A percentile compares a stretch with the other conserved stretches of the same genome.
Conservation (phyloP, 306 rosid genomes). For the Elaeagnus macrophylla region DNA sequence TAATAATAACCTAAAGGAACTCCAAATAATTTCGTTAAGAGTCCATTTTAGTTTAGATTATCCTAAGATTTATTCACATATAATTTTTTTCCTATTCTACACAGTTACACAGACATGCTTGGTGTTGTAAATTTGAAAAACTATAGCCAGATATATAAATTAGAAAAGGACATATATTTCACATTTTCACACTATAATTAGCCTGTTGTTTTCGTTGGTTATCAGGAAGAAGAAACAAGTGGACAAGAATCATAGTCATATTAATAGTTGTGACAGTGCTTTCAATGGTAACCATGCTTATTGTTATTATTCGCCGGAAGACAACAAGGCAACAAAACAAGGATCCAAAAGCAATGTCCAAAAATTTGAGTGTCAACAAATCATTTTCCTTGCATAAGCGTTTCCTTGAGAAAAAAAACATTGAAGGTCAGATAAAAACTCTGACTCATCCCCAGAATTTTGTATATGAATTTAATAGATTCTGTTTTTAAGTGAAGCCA, state of each 20-base stretch:
- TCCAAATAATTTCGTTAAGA: too few relatives aligned
- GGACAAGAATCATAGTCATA: conserved; percentile 30
- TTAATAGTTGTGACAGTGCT: conserved; percentile 36
- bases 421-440: conserved; percentile 39
- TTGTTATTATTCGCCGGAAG: conserved; percentile 33
- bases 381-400: conserved; percentile 29
- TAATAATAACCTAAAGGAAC: too few relatives aligned
- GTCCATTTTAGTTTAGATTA: too few relatives aligned
- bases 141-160: not conserved
- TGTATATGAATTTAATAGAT: not conserved
- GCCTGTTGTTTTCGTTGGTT: conserved; percentile 18
- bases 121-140: not conserved
- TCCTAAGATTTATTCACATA: too few relatives aligned
- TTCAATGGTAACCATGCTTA: conserved; percentile 23
- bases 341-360: conserved; percentile 28
- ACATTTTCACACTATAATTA: conserved; percentile 5
- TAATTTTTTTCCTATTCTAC: not conserved
- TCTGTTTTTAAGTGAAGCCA: not conserved
- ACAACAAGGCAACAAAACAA: conserved; percentile 8
- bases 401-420: conserved; percentile 19
- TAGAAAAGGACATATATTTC: not conserved
- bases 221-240: conserved; percentile 27
- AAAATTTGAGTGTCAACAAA: conserved; percentile 24
- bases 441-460: not conserved
- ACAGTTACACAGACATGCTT: not conserved